Evolutionary conservation across 1,284 basidiomycete genomes (phyloP).

Genomic region (Tremellales sp.): DNA sequence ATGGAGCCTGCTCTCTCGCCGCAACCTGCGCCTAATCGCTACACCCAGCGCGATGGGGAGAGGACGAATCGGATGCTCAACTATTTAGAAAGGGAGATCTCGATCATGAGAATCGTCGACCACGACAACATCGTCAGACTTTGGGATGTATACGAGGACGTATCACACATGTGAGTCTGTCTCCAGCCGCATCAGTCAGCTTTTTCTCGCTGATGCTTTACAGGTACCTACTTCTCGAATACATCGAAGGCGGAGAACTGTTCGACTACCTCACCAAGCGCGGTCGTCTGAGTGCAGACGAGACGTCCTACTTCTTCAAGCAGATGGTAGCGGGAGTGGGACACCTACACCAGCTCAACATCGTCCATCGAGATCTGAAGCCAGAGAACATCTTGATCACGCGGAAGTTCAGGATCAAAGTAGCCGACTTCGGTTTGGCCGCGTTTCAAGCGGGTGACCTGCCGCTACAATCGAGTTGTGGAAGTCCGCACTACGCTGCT

Average conservation of each 20-base stretch:
- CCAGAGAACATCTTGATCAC: constrained; percentile 91
- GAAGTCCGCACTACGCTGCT: constrained; percentile 95
- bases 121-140: constrained; percentile 91
- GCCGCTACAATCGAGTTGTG: constrained; percentile 88
- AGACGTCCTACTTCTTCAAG: constrained; percentile 86
- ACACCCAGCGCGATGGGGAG: constrained; percentile 69
- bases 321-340: constrained; percentile 90
- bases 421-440: constrained; percentile 97
- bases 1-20: no score
- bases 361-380: constrained; percentile 93
- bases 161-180: constrained; percentile 68
- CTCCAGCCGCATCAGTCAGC: not conserved
- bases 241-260: constrained; percentile 91
- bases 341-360: constrained; percentile 95
- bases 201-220: not conserved
- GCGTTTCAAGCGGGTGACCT: constrained; percentile 64
- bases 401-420: constrained; percentile 77
- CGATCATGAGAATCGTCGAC: constrained; percentile 96
- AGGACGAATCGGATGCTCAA: no score
- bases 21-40: constrained; percentile 53
- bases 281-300: constrained; percentile 67
- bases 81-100: constrained; percentile 81
- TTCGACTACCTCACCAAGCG: constrained; percentile 87
- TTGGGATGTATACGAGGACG: constrained; percentile 96
- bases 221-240: constrained; percentile 86